Evolutionary conservation across 2,329 filamentous ascomycete genomes (phyloP).

Genomic region (Fusarium sterilihyphosum): DNA sequence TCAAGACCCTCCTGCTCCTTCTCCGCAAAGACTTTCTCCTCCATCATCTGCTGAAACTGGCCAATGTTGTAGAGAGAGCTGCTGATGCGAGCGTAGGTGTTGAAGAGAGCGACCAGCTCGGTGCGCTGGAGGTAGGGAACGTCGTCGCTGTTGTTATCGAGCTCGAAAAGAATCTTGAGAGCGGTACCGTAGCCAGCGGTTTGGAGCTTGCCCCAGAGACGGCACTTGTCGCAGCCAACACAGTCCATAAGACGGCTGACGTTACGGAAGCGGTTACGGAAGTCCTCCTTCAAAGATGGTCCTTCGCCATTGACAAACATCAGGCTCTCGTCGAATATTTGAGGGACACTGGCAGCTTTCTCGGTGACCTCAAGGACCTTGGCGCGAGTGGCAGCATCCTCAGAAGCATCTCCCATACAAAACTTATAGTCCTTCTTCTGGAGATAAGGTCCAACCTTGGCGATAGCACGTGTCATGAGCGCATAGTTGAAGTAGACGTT

Average conservation of each 20-base stretch:
- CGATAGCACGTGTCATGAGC: conserved; percentile 88
- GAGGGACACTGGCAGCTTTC: conserved; percentile 72
- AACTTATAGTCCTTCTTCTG: conserved; percentile 79
- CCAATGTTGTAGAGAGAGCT: conserved; percentile 80
- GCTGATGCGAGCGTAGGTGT: conserved; percentile 89
- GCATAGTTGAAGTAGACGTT: conserved; percentile 99
- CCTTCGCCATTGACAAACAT: conserved; percentile 89
- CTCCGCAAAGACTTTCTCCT: conserved; percentile 44
- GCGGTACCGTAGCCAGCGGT: conserved; percentile 94
- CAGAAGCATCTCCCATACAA: conserved; percentile 83
- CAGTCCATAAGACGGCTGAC: conserved; percentile 98
- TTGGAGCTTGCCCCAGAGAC: conserved; percentile 97
- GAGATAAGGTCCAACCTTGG: conserved; percentile 87
- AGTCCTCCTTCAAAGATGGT: conserved; percentile 91
- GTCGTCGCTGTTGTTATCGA: conserved; percentile 74
- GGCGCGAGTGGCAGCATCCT: conserved; percentile 81
- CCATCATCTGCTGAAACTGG: conserved; percentile 71
- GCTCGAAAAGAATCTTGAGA: conserved; percentile 95
- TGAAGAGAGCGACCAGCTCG: conserved; percentile 93
- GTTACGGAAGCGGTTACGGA: conserved; percentile 96
- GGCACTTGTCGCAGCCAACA: conserved; percentile 97
- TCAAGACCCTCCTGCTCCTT: conserved; percentile 41
- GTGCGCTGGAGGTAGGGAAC: conserved; percentile 81
- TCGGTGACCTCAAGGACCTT: conserved; percentile 83
- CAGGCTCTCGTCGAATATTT: conserved; percentile 92